A percentile compares a stretch with the other conserved stretches of the same genome.
Conservation (phyloP, 1,139 yeast species). For the Suhomyces yuchorum region DNA sequence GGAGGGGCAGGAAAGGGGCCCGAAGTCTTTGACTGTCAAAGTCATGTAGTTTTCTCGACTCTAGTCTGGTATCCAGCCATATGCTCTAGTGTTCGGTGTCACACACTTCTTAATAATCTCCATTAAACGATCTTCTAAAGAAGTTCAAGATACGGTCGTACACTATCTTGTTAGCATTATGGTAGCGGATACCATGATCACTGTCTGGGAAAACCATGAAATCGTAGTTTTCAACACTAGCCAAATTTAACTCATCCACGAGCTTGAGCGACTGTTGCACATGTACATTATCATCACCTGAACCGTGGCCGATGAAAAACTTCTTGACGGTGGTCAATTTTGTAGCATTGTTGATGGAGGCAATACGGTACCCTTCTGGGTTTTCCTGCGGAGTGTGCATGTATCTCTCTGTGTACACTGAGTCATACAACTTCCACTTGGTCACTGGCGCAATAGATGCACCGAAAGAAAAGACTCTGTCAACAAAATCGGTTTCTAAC, state of each 20-base stretch:
- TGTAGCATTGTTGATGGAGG: slow-evolving; percentile 55
- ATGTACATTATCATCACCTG: slow-evolving; percentile 84
- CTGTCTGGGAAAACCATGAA: slow-evolving; percentile 78
- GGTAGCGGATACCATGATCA: slow-evolving; percentile 70
- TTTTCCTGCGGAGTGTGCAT: slow-evolving; percentile 71
- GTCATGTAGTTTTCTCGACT: neutral
- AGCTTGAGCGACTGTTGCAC: slow-evolving; percentile 70
- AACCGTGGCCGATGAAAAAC: slow-evolving; percentile 74
- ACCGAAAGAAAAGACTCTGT: slow-evolving; percentile 64
- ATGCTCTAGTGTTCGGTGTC: neutral
- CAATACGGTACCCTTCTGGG: slow-evolving; percentile 53
- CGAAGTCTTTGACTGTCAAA: neutral
- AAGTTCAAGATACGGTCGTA: slow-evolving; percentile 65
- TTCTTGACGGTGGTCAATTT: slow-evolving; percentile 53
- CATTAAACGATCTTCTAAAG: slow-evolving; percentile 57
- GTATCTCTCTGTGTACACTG: slow-evolving; percentile 77
- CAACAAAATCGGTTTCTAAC: slow-evolving; percentile 58
- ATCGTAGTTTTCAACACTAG: slow-evolving; percentile 67
- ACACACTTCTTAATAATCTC: slow-evolving; percentile 31
- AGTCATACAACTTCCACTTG: slow-evolving; percentile 73
- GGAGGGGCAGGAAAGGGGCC: neutral
- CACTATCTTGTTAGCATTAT: slow-evolving; percentile 67
- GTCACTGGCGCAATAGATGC: slow-evolving; percentile 83
- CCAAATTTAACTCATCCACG: slow-evolving; percentile 61
- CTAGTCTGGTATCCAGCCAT: neutral